Evolutionary conservation across 495 filamentous ascomycete species (phyloP), one percentile per base, ranked within the genome.

Genomic region (Aspergillus nidulans): DNA sequence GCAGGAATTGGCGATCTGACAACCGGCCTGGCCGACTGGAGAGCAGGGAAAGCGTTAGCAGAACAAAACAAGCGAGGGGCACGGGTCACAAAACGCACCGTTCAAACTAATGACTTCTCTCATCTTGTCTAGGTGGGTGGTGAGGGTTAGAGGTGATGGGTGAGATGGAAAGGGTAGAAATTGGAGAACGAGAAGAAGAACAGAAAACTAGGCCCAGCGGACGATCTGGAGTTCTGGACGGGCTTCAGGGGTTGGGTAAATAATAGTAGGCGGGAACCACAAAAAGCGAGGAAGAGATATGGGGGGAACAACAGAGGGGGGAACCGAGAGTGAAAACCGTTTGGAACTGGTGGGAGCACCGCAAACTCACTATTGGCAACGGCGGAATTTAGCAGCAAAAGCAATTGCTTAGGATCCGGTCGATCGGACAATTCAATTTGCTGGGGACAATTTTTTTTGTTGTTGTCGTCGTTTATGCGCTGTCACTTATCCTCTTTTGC

Each of bases 1-100:
- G 85, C 95, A 98, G 62, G 95, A 94, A 80, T 98, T 98, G 75
- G 92, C 94, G 73, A 98, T 98, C 76, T 98, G 94, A 84, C 95
- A 97, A 87, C 94, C 94, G 70, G 94, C 94, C 83, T 98, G 94
- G 78, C 94, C 94, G 78, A 98, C 94, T 98, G 57, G 56, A 58
- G 44, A 45, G 38, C 32, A 56, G 50, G 50, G 53, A 57, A 43
- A 49, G 64, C 42, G 51, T 69, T 57, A 66, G 61, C 51, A 50
- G 49, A 9, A 40, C 28, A 30, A 52, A 12, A 52, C 38, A 48
- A 52, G 24, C 45, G 51, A 46, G 55, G 50, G 46, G 49, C 24
- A 44, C 50, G 43, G 43, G 30, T 53, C 44, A 26, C 44, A 53
- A 56, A 59, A 75, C 90, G 66, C 86, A 97, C 92, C 92, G 84